Evolutionary conservation across 495 filamentous ascomycete genomes (phyloP).

Genomic region (Penicillium bovifimosum): DNA sequence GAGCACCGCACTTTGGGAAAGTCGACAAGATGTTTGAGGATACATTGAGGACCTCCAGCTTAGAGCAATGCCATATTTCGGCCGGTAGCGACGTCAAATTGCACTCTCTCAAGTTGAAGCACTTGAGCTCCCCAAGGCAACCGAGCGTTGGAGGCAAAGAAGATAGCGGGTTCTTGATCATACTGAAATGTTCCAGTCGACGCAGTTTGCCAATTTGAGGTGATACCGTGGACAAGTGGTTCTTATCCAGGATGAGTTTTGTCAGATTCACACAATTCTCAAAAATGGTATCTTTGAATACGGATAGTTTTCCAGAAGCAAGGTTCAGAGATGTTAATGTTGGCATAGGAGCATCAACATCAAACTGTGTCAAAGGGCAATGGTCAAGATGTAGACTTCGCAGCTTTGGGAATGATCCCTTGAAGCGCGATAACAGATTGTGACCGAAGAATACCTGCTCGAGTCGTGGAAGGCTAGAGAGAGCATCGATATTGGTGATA

Average conservation of each 20-base stretch:
- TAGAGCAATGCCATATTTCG: slow-evolving; percentile 88
- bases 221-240: slow-evolving; percentile 88
- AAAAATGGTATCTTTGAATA: slow-evolving; percentile 78
- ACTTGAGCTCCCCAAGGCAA: slow-evolving; percentile 72
- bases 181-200: slow-evolving; percentile 85
- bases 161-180: slow-evolving; percentile 81
- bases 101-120: slow-evolving; percentile 85
- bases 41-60: slow-evolving; percentile 85
- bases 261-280: slow-evolving; percentile 80
- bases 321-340: slow-evolving; percentile 81
- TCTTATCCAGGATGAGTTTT: slow-evolving; percentile 85
- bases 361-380: slow-evolving; percentile 90
- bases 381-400: slow-evolving; percentile 81
- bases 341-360: slow-evolving; percentile 68
- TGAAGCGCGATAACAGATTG: slow-evolving; percentile 83
- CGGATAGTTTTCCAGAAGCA: slow-evolving; percentile 78
- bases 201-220: slow-evolving; percentile 75
- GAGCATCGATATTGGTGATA: slow-evolving; percentile 77
- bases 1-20: slow-evolving; percentile 78
- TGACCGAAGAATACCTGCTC: slow-evolving; percentile 85
- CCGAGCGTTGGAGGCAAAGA: slow-evolving; percentile 82
- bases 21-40: slow-evolving; percentile 86
- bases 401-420: slow-evolving; percentile 77
- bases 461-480: slow-evolving; percentile 74
- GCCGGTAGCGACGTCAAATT: slow-evolving; percentile 82